phyloP scores from a whole-genome alignment of 768 basidiomycete species.

The Gloeostereum incarnatum region DNA sequence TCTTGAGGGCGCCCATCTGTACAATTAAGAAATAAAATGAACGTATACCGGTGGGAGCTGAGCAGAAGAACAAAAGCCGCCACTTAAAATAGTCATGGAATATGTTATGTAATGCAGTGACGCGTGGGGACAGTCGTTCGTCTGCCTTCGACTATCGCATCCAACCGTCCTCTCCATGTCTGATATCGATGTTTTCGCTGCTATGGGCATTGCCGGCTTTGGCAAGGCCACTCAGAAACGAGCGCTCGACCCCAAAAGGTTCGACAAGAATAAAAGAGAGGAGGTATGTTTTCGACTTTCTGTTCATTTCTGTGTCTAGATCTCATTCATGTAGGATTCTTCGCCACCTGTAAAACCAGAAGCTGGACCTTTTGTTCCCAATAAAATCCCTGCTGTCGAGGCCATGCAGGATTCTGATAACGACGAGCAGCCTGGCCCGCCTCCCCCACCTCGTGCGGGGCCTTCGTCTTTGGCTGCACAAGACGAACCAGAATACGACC shows the following conservation, averaged over 20 bases:
- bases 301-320: not conserved
- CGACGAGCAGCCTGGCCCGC: slow-evolving; percentile 2
- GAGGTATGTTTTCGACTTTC: slow-evolving; percentile 19
- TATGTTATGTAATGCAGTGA: not conserved
- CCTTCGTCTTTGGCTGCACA: slow-evolving; percentile 9
- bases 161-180: slow-evolving; percentile 21
- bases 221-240: slow-evolving; percentile 65
- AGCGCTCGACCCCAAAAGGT: slow-evolving; percentile 64
- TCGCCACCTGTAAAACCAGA: slow-evolving; percentile 11
- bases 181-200: slow-evolving; percentile 64
- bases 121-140: not conserved
- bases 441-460: slow-evolving; percentile 8
- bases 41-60: slow-evolving; percentile 10
- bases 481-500: slow-evolving; percentile 51
- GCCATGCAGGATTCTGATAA: slow-evolving; percentile 2
- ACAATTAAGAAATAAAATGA: no score
- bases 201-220: slow-evolving; percentile 81
- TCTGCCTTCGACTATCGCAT: not conserved
- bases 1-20: no score
- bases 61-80: not conserved
- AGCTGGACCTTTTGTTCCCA: slow-evolving; percentile 14
- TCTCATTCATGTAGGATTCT: slow-evolving; percentile 1
- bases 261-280: slow-evolving; percentile 65
- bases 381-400: slow-evolving; percentile 3
- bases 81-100: not conserved